Conservation (phyloP, 2,329 filamentous ascomycete genomes). For the Drechslerella coelobrocha region DNA sequence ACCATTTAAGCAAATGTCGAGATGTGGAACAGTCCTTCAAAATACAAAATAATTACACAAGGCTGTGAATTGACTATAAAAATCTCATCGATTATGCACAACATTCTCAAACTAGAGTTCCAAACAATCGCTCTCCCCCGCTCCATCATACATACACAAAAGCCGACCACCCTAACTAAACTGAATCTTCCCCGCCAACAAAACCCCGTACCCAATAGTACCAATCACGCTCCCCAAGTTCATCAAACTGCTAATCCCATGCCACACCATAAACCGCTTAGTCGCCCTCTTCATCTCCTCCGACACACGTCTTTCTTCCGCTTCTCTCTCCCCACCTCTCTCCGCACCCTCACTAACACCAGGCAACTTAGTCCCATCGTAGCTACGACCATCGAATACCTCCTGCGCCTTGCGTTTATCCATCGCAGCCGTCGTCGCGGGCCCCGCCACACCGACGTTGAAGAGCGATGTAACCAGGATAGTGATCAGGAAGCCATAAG, state of each 20-base stretch:
- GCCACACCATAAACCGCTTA: conserved; percentile 77
- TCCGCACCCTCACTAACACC: conserved; percentile 53
- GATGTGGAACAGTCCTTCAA: too few relatives aligned
- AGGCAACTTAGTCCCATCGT: conserved; percentile 23
- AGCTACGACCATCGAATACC: conserved; percentile 31
- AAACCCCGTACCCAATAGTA: conserved; percentile 77
- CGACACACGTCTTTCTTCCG: conserved; percentile 78
- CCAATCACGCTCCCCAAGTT: conserved; percentile 76
- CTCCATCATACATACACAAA: too few relatives aligned
- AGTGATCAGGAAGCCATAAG: conserved; percentile 26
- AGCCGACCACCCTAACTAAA: conserved; percentile 16
- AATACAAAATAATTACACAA: too few relatives aligned
- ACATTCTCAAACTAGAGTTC: too few relatives aligned
- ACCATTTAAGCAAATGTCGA: too few relatives aligned
- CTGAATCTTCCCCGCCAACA: conserved; percentile 67
- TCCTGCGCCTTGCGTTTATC: conserved; percentile 78
- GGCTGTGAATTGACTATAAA: too few relatives aligned
- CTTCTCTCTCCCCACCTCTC: conserved; percentile 65
- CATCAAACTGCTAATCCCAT: conserved; percentile 79
- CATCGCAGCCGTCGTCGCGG: conserved; percentile 77
- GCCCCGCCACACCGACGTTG: conserved; percentile 66
- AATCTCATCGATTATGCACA: too few relatives aligned
- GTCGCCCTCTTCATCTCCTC: conserved; percentile 82
- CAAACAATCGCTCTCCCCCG: too few relatives aligned
- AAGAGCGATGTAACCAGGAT: conserved; percentile 39